phyloP scores from a whole-genome alignment of 805 yeast species.

The Lachancea quebecensis region DNA sequence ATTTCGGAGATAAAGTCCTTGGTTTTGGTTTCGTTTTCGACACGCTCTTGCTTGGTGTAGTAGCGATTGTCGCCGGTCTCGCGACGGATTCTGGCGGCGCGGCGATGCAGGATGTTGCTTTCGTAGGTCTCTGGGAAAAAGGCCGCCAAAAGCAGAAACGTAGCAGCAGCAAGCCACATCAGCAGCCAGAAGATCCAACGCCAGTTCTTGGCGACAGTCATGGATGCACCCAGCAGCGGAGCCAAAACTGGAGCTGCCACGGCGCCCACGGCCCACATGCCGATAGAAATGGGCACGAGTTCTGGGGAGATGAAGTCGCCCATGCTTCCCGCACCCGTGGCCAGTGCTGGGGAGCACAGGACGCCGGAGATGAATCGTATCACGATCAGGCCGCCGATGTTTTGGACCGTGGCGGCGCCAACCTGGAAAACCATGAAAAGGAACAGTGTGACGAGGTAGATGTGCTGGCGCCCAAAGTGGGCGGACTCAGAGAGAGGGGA shows the following conservation, averaged over 20 bases:
- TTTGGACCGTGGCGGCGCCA: conserved; percentile 46
- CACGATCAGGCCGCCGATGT: conserved; percentile 44
- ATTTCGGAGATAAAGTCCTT: conserved; percentile 25
- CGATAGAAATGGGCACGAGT: conserved; percentile 40
- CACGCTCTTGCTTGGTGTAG: conserved; percentile 35
- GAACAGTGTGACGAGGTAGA: conserved; percentile 42
- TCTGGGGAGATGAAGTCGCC: conserved; percentile 43
- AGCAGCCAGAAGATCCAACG: conserved; percentile 51
- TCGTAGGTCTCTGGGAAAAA: conserved; percentile 46
- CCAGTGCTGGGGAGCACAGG: conserved; percentile 44
- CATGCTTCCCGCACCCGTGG: conserved; percentile 40
- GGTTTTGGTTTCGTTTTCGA: conserved; percentile 21
- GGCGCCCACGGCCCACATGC: conserved; percentile 48
- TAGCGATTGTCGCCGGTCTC: conserved; percentile 43
- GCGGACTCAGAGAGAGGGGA: conserved; percentile 56
- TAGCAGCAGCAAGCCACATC: conserved; percentile 36
- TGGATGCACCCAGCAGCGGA: conserved; percentile 49
- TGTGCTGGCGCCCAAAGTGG: conserved; percentile 44
- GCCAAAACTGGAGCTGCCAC: conserved; percentile 51
- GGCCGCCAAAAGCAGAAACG: conserved; percentile 33
- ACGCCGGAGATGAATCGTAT: conserved; percentile 49
- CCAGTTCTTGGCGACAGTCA: conserved; percentile 39
- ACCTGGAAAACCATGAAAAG: conserved; percentile 47
- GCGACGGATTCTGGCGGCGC: conserved; percentile 42
- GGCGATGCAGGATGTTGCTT: conserved; percentile 39